Evolutionary conservation across 495 filamentous ascomycete genomes (phyloP).

Genomic region (Tetracladium marchalianum): DNA sequence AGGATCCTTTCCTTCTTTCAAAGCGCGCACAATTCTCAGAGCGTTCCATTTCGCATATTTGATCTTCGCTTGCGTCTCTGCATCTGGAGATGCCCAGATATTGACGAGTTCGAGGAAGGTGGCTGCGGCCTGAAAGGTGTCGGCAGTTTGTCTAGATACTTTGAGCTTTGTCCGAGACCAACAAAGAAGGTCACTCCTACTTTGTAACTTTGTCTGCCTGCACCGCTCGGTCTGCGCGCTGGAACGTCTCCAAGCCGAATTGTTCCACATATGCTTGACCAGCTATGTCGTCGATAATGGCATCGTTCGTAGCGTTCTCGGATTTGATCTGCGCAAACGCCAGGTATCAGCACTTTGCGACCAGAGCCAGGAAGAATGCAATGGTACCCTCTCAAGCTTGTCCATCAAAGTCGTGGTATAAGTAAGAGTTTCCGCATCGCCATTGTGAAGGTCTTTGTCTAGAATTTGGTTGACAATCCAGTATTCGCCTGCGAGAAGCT

Average conservation of each 20-base stretch:
- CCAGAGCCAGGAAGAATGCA: not conserved
- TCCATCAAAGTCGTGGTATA: conserved; percentile 86
- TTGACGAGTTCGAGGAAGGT: conserved; percentile 83
- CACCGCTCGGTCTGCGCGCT: conserved; percentile 71
- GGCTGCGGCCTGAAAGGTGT: conserved; percentile 83
- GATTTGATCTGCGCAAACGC: conserved; percentile 51
- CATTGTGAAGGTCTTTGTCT: conserved; percentile 61
- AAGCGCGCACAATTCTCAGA: conserved; percentile 76
- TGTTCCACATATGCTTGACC: conserved; percentile 89
- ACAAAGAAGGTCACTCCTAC: conserved; percentile 33
- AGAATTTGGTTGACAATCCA: conserved; percentile 91
- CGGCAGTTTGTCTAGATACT: conserved; percentile 68
- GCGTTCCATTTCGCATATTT: conserved; percentile 97
- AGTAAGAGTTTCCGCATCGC: conserved; percentile 59
- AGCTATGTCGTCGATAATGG: conserved; percentile 76
- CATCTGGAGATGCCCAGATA: conserved; percentile 68
- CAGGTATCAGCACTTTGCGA: not conserved
- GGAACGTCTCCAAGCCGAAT: conserved; percentile 81
- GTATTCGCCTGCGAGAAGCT: conserved; percentile 60
- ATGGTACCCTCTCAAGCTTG: conserved; percentile 70
- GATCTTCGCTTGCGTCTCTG: conserved; percentile 74
- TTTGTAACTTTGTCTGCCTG: conserved; percentile 75
- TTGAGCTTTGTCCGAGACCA: not conserved
- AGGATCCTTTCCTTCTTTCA: conserved; percentile 85
- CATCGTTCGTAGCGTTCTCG: conserved; percentile 41